Evolutionary conservation across 768 basidiomycete genomes (phyloP).

Genomic region (Hebeloma cylindrosporum): DNA sequence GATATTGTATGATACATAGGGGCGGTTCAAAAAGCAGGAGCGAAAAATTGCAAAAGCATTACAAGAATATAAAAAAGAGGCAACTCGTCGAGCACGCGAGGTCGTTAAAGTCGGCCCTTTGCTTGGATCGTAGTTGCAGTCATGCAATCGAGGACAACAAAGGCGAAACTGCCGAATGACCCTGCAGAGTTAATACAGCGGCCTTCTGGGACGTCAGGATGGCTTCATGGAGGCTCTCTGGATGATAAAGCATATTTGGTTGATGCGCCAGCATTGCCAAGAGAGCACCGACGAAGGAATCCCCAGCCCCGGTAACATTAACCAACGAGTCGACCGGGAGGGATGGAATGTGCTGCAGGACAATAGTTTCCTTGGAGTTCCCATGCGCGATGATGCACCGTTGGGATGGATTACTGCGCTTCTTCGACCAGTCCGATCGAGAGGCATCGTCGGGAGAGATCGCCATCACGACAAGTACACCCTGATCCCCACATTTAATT

Average conservation of each 20-base stretch:
- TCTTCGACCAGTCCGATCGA: constrained; percentile 50
- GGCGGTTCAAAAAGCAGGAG: constrained; percentile 54
- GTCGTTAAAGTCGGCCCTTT: constrained; percentile 64
- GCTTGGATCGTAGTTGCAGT: constrained; percentile 3
- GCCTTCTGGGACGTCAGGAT: constrained; percentile 65
- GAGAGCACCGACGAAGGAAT: constrained; percentile 83
- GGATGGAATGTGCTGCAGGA: constrained; percentile 76
- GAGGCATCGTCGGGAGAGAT: constrained; percentile 39
- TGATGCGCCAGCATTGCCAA: constrained; percentile 60
- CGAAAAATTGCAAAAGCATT: constrained; percentile 37
- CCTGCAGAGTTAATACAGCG: constrained; percentile 58
- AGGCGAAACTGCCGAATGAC: constrained; percentile 65
- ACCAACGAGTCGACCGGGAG: constrained; percentile 41
- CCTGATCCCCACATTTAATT: constrained; percentile 79
- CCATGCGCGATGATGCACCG: constrained; percentile 57
- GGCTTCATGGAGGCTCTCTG: constrained; percentile 39
- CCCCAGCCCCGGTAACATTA: constrained; percentile 91
- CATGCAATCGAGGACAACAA: constrained; percentile 40
- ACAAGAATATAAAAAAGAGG: constrained; percentile 46
- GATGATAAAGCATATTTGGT: constrained; percentile 46
- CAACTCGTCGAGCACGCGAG: constrained; percentile 48
- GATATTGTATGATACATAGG: constrained; percentile 31
- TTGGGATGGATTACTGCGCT: constrained; percentile 43
- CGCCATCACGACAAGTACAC: constrained; percentile 64
- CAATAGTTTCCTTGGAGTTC: constrained; percentile 46